phyloP scores from a whole-genome alignment of 352 stramenopile genomes.

The Phytophthora foliorum region DNA sequence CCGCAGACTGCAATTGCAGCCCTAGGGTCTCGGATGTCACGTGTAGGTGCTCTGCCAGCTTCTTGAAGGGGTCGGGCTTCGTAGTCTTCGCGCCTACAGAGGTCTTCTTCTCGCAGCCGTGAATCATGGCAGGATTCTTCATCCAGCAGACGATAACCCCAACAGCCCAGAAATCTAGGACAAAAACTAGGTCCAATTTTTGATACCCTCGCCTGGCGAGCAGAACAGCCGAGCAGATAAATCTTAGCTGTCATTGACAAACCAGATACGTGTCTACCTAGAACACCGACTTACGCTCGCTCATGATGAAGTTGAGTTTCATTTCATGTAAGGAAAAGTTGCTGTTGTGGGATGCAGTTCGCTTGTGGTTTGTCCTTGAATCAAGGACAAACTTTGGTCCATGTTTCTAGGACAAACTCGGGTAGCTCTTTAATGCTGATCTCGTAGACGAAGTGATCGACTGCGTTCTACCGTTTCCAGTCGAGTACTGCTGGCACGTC shows the following conservation, averaged over 20 bases:
- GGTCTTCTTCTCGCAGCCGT: too few relatives aligned
- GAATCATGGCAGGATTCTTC: too few relatives aligned
- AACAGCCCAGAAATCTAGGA: not conserved
- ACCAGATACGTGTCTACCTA: not conserved
- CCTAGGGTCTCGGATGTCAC: too few relatives aligned
- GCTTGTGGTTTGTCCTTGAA: not conserved
- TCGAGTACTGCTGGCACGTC: not conserved
- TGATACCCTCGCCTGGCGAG: not conserved
- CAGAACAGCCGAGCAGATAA: not conserved
- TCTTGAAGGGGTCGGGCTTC: too few relatives aligned
- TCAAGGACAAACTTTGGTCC: not conserved
- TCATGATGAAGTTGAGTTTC: not conserved
- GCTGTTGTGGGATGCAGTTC: not conserved
- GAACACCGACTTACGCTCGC: not conserved
- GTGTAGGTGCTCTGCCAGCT: too few relatives aligned
- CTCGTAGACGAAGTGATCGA: not conserved
- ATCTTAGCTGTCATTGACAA: not conserved
- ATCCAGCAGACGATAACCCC: too few relatives aligned
- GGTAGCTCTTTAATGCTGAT: not conserved
- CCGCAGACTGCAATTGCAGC: too few relatives aligned
- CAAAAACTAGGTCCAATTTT: not conserved
- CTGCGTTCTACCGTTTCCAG: not conserved
- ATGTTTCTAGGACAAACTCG: not conserved
- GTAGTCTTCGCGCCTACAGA: too few relatives aligned
- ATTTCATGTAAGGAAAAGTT: not conserved